Conservation (phyloP, 2,329 filamentous ascomycete genomes). For the Aphanoascus verrucosus region DNA sequence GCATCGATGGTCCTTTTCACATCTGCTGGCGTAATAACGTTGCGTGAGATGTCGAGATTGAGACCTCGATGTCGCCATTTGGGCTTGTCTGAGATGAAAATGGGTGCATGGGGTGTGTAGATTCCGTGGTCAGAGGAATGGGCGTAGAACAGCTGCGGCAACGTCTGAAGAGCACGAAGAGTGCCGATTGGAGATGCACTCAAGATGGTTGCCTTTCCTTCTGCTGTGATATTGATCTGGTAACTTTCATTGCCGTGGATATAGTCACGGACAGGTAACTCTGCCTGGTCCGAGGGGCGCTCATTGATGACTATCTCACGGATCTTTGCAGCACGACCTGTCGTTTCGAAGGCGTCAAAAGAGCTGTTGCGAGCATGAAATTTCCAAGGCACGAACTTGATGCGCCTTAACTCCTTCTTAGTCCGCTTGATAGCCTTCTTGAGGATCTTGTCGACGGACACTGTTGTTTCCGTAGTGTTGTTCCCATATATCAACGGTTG, state of each 20-base stretch:
- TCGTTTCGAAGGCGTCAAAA: slow-evolving; percentile 18
- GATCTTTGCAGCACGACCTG: slow-evolving; percentile 11
- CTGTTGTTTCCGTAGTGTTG: neutral
- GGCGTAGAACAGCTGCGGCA: slow-evolving; percentile 23
- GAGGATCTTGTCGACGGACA: slow-evolving; percentile 17
- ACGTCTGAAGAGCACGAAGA: slow-evolving; percentile 22
- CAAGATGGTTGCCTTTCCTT: slow-evolving; percentile 18
- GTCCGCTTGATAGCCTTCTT: slow-evolving; percentile 18
- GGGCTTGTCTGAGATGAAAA: slow-evolving; percentile 61
- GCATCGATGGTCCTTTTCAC: slow-evolving; percentile 68
- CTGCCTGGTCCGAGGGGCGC: neutral
- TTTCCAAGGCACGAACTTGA: slow-evolving; percentile 25
- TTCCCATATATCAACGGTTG: neutral
- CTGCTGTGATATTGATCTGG: slow-evolving; percentile 17
- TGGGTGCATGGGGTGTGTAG: slow-evolving; percentile 62
- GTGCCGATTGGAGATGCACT: slow-evolving; percentile 21
- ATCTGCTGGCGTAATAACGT: slow-evolving; percentile 56
- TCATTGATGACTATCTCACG: slow-evolving; percentile 19
- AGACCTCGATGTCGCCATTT: slow-evolving; percentile 67
- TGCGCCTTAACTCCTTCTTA: slow-evolving; percentile 15
- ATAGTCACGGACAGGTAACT: slow-evolving; percentile 13
- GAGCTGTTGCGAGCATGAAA: slow-evolving; percentile 20
- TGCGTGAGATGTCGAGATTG: slow-evolving; percentile 66
- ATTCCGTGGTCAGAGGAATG: slow-evolving; percentile 22
- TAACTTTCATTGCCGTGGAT: slow-evolving; percentile 21